Evolutionary conservation across 2,329 filamentous ascomycete genomes (phyloP).

Genomic region (Verruconis gallopava): DNA sequence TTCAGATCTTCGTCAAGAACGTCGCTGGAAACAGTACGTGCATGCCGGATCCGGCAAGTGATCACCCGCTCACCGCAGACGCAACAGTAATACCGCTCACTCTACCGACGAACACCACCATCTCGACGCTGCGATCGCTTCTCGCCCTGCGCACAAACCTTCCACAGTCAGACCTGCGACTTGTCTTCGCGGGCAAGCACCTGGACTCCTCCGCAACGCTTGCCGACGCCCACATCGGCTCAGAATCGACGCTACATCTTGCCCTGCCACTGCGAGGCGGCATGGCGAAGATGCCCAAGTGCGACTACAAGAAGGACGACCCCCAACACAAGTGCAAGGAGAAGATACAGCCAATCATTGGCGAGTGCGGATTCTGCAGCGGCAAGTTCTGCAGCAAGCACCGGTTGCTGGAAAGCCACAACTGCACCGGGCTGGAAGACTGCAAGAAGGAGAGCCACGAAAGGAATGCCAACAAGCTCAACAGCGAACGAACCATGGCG

Average conservation of each 20-base stretch:
- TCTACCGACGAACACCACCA: constrained; percentile 39
- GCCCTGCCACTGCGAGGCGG: constrained; percentile 43
- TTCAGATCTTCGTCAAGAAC: constrained; percentile 50
- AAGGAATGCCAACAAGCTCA: constrained; percentile 82
- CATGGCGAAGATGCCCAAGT: constrained; percentile 30
- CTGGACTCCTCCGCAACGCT: constrained; percentile 33
- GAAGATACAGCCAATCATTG: constrained; percentile 80
- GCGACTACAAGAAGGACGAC: constrained; percentile 24
- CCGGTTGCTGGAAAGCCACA: constrained; percentile 84
- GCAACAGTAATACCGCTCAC: constrained; percentile 44
- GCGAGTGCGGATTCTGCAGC: constrained; percentile 89
- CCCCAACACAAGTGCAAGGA: constrained; percentile 79
- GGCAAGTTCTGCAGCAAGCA: constrained; percentile 94
- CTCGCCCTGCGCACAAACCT: constrained; percentile 45
- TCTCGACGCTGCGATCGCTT: constrained; percentile 42
- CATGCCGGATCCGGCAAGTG: background rate
- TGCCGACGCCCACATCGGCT: constrained; percentile 34
- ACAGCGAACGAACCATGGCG: constrained; percentile 83
- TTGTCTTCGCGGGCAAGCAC: constrained; percentile 46
- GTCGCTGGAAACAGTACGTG: constrained; percentile 44
- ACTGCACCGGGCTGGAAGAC: constrained; percentile 84
- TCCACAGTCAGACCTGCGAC: constrained; percentile 36
- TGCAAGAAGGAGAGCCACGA: constrained; percentile 97
- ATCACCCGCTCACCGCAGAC: constrained; percentile 14
- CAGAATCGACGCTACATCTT: constrained; percentile 40